Conservation (phyloP, 306 rosid genomes). For the Acacia acuminata region DNA sequence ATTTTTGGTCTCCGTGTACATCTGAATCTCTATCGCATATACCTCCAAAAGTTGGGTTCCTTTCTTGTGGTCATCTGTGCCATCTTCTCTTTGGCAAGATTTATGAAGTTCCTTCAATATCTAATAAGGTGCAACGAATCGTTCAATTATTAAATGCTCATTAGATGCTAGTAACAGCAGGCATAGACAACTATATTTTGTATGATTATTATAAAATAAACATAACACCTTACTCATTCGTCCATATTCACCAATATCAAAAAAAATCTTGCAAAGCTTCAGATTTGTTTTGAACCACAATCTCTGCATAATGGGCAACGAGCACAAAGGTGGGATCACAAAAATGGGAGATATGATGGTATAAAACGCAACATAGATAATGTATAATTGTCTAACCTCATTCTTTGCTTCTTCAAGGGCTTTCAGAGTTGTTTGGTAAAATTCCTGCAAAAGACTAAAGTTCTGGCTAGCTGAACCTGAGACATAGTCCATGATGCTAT, state of each 20-base stretch:
- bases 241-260: slow-evolving; percentile 97
- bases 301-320: slow-evolving; percentile 53
- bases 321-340: slow-evolving; percentile 23
- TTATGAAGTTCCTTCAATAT: slow-evolving; percentile 92
- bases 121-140: slow-evolving; percentile 43
- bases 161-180: slow-evolving; percentile 14
- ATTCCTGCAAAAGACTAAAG: slow-evolving; percentile 88
- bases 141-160: slow-evolving; percentile 21
- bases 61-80: slow-evolving; percentile 97
- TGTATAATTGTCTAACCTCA: slow-evolving; percentile 55
- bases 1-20: slow-evolving; percentile 97
- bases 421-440: slow-evolving; percentile 90
- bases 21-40: slow-evolving; percentile 92
- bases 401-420: slow-evolving; percentile 99
- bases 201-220: neutral
- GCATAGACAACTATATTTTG: slow-evolving; percentile 5
- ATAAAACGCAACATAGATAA: slow-evolving; percentile 15
- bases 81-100: slow-evolving; percentile 96
- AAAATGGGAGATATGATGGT: slow-evolving; percentile 4
- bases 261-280: slow-evolving; percentile 98
- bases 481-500: slow-evolving; percentile 96
- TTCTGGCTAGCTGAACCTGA: slow-evolving; percentile 98
- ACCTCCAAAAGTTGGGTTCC: slow-evolving; percentile 98
- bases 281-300: slow-evolving; percentile 98
- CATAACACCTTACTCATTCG: slow-evolving; percentile 88